Evolutionary conservation across 129 eudicot species (phyloP).

Genomic region (Solidago caesia): DNA sequence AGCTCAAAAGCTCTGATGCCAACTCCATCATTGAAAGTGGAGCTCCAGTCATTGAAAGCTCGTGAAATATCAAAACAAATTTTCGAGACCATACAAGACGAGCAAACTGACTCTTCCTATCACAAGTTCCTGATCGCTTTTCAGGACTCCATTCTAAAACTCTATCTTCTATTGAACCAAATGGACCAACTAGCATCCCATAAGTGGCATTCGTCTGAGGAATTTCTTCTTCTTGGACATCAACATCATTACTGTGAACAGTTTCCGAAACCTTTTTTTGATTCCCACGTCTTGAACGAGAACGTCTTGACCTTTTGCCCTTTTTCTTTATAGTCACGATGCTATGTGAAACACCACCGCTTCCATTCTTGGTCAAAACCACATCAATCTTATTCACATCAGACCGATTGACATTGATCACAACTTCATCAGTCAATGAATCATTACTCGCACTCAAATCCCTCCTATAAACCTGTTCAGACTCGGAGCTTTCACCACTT

Average conservation of each 20-base stretch:
- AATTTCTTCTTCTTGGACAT: constrained; percentile 62
- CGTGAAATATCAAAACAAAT: constrained; percentile 80
- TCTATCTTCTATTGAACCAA: constrained; percentile 74
- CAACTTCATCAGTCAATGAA: constrained; percentile 23
- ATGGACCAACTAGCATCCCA: constrained; percentile 87
- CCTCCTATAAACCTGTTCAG: constrained; percentile 37
- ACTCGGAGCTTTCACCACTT: constrained; percentile 28
- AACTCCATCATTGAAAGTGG: constrained; percentile 98
- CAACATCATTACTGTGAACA: constrained; percentile 37
- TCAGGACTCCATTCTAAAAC: constrained; percentile 87
- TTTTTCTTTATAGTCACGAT: constrained; percentile 44
- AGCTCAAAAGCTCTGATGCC: constrained; percentile 93
- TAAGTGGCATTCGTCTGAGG: constrained; percentile 69
- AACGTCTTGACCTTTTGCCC: constrained; percentile 55
- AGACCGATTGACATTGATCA: constrained; percentile 29
- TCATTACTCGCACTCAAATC: constrained; percentile 47
- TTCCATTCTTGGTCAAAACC: constrained; percentile 39
- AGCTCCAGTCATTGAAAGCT: constrained; percentile 98
- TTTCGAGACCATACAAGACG: constrained; percentile 96
- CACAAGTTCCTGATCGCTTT: constrained; percentile 91
- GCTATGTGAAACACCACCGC: constrained; percentile 23
- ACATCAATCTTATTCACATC: constrained; percentile 32
- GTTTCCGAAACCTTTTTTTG: constrained; percentile 34
- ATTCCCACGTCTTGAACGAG: constrained; percentile 47
- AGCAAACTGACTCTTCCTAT: constrained; percentile 80